Base-by-base conservation (phyloP, 306 rosid genomes). In the Benincasa hispida region DNA sequence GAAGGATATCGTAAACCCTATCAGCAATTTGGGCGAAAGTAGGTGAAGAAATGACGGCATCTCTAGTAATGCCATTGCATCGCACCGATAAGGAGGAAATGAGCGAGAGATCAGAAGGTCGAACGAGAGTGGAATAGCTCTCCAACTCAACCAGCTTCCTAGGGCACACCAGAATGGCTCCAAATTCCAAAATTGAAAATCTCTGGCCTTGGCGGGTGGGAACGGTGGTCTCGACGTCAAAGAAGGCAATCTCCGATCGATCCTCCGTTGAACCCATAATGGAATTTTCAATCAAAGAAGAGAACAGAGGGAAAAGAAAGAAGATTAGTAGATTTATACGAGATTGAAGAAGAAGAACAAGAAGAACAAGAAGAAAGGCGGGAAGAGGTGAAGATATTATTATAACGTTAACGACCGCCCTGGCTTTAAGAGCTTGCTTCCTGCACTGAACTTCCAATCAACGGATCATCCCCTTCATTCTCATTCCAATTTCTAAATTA, bases 191-290 rank as follows among this genome's bases (percentile, higher is more conserved):
- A 61, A 94, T 79, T 0, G 91, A 82, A 45, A 78, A 84, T 18
- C 88, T 72, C 79, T 90, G 91, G 0, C 93, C 95, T 28, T 83
- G 1, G 61, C 92, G 88, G 69, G 88, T 86, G 10, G 98, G 99
- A 8, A 92, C 90, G 66, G 90, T 92, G 35, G 99, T 94, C 76
- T 94, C 99, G 19, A 92, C 83, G 76, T 94, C 99, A 88, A 94
- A 94, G 88, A 94, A 92, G 0, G 82, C 98, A 9, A 94, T 94
- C 63, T 95, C 97, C 0, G 88, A 89, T 8, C 93, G 89, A 8
- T 87, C 97, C 42, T 89, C 97, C 62, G 45, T 50, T 47, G 77
- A 76, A 76, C 50, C 85, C 97, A 83, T 88, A 65, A 41, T 28
- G 37, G 24, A 63, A 32, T 5, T 50, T 28, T 15, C 53, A 35